Evolutionary conservation across 495 filamentous ascomycete genomes (phyloP).

Genomic region (Daldinia loculata): DNA sequence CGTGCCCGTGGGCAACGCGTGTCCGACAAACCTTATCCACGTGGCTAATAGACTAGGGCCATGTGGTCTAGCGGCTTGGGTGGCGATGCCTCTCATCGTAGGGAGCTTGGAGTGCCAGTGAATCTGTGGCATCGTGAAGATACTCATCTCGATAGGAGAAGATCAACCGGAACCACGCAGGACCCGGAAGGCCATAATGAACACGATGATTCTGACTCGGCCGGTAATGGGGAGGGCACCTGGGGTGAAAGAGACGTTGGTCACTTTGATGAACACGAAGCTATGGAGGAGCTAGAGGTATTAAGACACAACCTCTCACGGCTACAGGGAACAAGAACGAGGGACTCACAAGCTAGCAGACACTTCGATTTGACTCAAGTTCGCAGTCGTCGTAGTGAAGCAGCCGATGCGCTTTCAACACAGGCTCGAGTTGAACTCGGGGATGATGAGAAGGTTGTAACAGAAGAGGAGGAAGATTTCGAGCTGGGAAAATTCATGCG

Average conservation of each 20-base stretch:
- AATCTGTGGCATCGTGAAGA: conserved; percentile 41
- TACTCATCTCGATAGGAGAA: conserved; percentile 16
- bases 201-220: background rate
- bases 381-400: conserved; percentile 21
- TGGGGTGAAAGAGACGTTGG: conserved; percentile 80
- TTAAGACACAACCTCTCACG: conserved; percentile 71
- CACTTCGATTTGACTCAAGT: conserved; percentile 22
- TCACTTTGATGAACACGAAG: conserved; percentile 66
- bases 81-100: conserved; percentile 28
- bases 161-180: background rate
- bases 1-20: background rate
- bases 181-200: background rate
- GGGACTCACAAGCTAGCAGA: conserved; percentile 45
- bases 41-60: background rate
- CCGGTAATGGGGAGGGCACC: conserved; percentile 58
- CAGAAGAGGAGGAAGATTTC: conserved; percentile 66
- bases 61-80: conserved; percentile 41
- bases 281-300: conserved; percentile 76
- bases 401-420: conserved; percentile 22
- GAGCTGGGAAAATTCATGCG: conserved; percentile 77
- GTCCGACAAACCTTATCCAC: background rate
- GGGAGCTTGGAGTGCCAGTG: conserved; percentile 28
- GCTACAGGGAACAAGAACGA: conserved; percentile 63
- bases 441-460: conserved; percentile 47
- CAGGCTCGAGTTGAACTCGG: conserved; percentile 48